phyloP scores from a whole-genome alignment of 345 rosid species.

The Salix suchowensis region DNA sequence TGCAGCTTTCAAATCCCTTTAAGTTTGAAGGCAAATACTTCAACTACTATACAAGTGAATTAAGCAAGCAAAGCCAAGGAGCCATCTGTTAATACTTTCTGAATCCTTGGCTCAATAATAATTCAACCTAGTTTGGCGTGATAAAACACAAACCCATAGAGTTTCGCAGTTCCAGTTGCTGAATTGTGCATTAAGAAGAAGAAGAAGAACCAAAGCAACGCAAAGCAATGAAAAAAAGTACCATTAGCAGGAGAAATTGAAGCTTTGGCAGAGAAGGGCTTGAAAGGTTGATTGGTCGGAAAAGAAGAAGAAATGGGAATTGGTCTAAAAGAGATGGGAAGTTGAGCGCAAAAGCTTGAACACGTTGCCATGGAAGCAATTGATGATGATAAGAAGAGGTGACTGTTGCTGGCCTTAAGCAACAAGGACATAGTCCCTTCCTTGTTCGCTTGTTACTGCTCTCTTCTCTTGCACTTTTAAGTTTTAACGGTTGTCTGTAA shows the following conservation, averaged over 20 bases:
- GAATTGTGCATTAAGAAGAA: background rate
- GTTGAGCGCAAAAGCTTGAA: slow-evolving; percentile 56
- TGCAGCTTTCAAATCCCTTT: background rate
- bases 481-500: background rate
- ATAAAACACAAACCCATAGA: background rate
- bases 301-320: slow-evolving; percentile 37
- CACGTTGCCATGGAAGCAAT: slow-evolving; percentile 53
- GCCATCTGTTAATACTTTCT: no score
- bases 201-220: background rate
- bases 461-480: background rate
- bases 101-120: no score
- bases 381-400: slow-evolving; percentile 27
- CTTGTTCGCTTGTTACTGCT: no score
- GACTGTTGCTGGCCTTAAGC: slow-evolving; percentile 3
- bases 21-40: background rate
- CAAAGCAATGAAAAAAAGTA: slow-evolving; percentile 2
- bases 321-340: slow-evolving; percentile 38
- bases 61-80: no score
- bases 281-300: slow-evolving; percentile 31
- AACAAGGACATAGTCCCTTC: slow-evolving; percentile 12
- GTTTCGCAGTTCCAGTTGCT: background rate
- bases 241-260: slow-evolving; percentile 37
- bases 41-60: background rate
- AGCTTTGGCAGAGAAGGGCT: slow-evolving; percentile 50
- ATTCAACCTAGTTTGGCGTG: no score